Conservation (phyloP, 257 asterid genomes). For the Petunia axillaris region DNA sequence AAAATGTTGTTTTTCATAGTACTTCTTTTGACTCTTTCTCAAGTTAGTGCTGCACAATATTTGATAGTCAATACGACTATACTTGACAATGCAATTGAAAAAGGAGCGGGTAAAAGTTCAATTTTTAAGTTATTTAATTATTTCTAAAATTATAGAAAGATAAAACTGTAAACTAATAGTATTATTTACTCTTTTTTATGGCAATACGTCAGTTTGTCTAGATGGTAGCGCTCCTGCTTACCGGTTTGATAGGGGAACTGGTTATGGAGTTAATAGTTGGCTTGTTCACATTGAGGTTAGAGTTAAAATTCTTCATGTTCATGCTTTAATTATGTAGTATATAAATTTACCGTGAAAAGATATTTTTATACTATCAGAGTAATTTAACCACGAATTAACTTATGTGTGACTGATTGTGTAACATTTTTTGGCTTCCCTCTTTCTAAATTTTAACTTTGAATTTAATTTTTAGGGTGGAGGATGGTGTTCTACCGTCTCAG, state of each 20-base stretch:
- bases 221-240: not conserved
- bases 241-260: not conserved
- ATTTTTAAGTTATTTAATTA: not conserved
- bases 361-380: not conserved
- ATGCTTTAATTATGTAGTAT: not conserved
- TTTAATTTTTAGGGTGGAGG: constrained; percentile 1
- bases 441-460: not conserved
- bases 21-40: too few species aligned
- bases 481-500: not conserved
- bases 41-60: too few species aligned
- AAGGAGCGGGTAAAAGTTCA: not conserved
- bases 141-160: not conserved
- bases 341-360: not conserved
- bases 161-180: not conserved
- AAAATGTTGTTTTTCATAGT: too few species aligned
- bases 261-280: not conserved
- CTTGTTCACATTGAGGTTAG: not conserved
- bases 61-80: not conserved
- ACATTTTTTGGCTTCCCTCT: not conserved
- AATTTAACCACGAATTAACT: too few species aligned
- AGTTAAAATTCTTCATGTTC: too few species aligned
- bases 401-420: too few species aligned
- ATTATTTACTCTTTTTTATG: not conserved
- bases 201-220: not conserved
- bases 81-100: not conserved